A percentile compares a stretch with the other conserved stretches of the same genome.
Conservation (phyloP, 2,329 filamentous ascomycete genomes). For the Apiospora koreana region DNA sequence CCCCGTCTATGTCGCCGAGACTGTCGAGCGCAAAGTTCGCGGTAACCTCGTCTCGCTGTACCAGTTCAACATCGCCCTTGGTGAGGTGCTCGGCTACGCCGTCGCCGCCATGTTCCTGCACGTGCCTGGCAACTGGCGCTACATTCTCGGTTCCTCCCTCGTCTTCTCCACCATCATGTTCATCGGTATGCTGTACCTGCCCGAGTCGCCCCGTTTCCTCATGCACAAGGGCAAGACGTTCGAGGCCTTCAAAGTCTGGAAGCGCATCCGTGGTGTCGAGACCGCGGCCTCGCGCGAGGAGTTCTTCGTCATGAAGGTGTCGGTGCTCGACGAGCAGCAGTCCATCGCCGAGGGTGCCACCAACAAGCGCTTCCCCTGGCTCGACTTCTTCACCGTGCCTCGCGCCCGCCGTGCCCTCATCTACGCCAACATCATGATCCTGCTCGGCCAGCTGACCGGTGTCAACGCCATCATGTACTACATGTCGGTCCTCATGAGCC, state of each 20-base stretch:
- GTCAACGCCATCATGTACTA: slow-evolving; percentile 74
- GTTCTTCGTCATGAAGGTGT: slow-evolving; percentile 71
- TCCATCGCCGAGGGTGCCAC: slow-evolving; percentile 50
- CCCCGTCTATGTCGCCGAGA: slow-evolving; percentile 74
- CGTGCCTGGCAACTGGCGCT: slow-evolving; percentile 72
- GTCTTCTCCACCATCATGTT: slow-evolving; percentile 67
- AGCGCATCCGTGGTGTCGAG: slow-evolving; percentile 65
- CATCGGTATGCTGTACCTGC: slow-evolving; percentile 69
- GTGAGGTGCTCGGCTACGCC: slow-evolving; percentile 73
- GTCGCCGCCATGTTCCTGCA: slow-evolving; percentile 72
- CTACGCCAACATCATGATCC: slow-evolving; percentile 70
- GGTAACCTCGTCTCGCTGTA: slow-evolving; percentile 75
- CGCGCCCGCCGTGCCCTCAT: slow-evolving; percentile 66
- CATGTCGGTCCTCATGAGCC: slow-evolving; percentile 67
- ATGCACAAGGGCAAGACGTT: slow-evolving; percentile 66
- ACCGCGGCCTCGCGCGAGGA: slow-evolving; percentile 63
- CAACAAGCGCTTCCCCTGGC: slow-evolving; percentile 64
- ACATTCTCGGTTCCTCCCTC: slow-evolving; percentile 71
- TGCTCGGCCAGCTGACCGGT: slow-evolving; percentile 70
- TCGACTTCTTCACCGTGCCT: slow-evolving; percentile 73
- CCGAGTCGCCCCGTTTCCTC: slow-evolving; percentile 68
- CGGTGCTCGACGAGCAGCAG: slow-evolving; percentile 58
- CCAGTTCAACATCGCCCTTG: slow-evolving; percentile 75
- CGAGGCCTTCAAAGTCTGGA: slow-evolving; percentile 70
- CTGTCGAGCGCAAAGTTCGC: slow-evolving; percentile 65